Conservation (phyloP, 352 stramenopile species). For the Globisporangium nunn region DNA sequence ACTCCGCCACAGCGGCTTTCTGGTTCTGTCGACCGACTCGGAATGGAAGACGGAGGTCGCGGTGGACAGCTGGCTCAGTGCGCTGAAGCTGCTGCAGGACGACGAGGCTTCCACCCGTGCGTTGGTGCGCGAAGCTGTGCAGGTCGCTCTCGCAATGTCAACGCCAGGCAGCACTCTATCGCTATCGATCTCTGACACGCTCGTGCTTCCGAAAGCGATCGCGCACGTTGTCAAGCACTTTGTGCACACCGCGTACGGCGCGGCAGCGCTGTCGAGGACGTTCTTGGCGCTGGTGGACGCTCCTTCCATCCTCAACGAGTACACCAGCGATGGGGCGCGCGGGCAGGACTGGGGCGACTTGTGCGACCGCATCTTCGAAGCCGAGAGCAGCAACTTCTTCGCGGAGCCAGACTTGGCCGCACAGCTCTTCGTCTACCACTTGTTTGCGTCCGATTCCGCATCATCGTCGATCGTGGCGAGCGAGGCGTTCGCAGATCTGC, state of each 20-base stretch:
- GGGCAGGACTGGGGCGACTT: conserved; percentile 47
- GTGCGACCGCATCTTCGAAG: conserved; percentile 69
- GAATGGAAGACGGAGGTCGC: conserved; percentile 18
- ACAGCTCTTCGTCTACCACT: conserved; percentile 43
- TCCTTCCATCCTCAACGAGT: conserved; percentile 30
- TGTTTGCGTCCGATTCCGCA: conserved; percentile 19
- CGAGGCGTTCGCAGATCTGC: conserved; percentile 14
- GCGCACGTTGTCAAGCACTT: conserved; percentile 38
- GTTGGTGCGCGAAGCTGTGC: conserved; percentile 24
- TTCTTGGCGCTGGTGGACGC: conserved; percentile 39
- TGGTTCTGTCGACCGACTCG: conserved; percentile 11
- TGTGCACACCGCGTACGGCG: conserved; percentile 21
- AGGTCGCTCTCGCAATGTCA: conserved; percentile 18
- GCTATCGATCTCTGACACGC: conserved; percentile 35
- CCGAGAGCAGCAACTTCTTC: conserved; percentile 78
- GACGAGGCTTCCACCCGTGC: conserved; percentile 39
- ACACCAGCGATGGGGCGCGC: conserved; percentile 26
- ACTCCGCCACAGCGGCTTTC: conserved; percentile 37
- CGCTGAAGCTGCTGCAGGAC: conserved; percentile 64
- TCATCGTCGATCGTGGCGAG: not conserved
- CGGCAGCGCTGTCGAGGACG: conserved; percentile 15
- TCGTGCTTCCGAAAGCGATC: conserved; percentile 44
- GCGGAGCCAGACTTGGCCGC: conserved; percentile 51
- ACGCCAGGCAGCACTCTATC: conserved; percentile 5
- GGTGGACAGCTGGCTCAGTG: conserved; percentile 47